Evolutionary conservation across 495 filamentous ascomycete species (phyloP).

Genomic region (Neurospora sp.): DNA sequence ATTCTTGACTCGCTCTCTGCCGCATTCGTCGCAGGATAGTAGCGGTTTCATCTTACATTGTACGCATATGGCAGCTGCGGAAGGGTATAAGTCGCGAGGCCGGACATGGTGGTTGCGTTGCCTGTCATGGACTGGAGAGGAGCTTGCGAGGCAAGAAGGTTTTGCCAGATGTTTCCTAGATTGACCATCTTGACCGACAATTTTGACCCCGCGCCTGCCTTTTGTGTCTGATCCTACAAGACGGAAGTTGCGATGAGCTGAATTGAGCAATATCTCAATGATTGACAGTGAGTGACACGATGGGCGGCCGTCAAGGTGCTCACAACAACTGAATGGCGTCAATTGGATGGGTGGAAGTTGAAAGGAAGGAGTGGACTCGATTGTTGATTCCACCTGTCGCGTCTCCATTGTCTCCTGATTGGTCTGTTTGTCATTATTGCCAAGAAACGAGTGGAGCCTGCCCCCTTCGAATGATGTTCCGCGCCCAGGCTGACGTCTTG

Average conservation of each 20-base stretch:
- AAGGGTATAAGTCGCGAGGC: conserved; percentile 24
- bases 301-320: not conserved
- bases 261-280: not conserved
- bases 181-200: conserved; percentile 19
- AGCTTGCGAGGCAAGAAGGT: conserved; percentile 20
- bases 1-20: not conserved
- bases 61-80: conserved; percentile 36
- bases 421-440: not conserved
- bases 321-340: not conserved
- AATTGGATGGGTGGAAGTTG: not conserved
- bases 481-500: not conserved
- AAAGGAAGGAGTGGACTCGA: not conserved
- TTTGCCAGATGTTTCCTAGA: conserved; percentile 17
- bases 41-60: conserved; percentile 25
- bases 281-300: not conserved
- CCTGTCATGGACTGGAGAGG: conserved; percentile 15
- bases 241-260: not conserved
- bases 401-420: not conserved
- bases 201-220: not conserved
- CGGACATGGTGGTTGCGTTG: conserved; percentile 18
- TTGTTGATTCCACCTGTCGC: not conserved
- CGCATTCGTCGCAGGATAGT: not conserved
- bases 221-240: not conserved
- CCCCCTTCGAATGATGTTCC: not conserved
- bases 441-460: not conserved